phyloP scores from a whole-genome alignment of 2,329 filamentous ascomycete species.

The Talaromyces sp. region DNA sequence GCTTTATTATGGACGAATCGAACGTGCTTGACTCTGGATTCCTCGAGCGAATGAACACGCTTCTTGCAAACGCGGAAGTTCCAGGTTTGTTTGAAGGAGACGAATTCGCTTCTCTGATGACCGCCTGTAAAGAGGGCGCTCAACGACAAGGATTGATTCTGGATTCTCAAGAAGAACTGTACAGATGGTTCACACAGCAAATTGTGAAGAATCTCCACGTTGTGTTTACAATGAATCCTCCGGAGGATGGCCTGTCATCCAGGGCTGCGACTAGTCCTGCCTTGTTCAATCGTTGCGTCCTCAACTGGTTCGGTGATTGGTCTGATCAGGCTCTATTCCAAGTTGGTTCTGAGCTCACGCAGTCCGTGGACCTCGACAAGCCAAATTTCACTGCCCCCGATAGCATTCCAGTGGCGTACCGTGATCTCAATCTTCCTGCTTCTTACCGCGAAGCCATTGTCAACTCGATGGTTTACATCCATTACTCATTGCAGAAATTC shows the following conservation, averaged over 20 bases:
- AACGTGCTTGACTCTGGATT: slow-evolving; percentile 99
- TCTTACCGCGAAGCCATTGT: slow-evolving; percentile 88
- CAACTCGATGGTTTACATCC: slow-evolving; percentile 98
- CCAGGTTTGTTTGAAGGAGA: slow-evolving; percentile 99
- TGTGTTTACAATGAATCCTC: slow-evolving; percentile 99
- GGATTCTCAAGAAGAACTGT: slow-evolving; percentile 98
- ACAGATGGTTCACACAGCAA: slow-evolving; percentile 99
- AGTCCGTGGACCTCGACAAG: slow-evolving; percentile 91
- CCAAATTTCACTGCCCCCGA: slow-evolving; percentile 81
- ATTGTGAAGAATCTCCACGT: slow-evolving; percentile 99
- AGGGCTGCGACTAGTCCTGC: slow-evolving; percentile 97
- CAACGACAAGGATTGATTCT: slow-evolving; percentile 92
- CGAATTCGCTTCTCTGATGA: slow-evolving; percentile 97
- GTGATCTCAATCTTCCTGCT: slow-evolving; percentile 76
- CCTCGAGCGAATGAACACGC: slow-evolving; percentile 97
- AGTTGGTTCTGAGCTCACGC: slow-evolving; percentile 90
- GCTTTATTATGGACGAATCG: slow-evolving; percentile 99
- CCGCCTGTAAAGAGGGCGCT: slow-evolving; percentile 95
- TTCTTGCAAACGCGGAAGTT: slow-evolving; percentile 98
- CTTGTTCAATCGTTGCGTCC: slow-evolving; percentile 97
- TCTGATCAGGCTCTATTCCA: slow-evolving; percentile 98
- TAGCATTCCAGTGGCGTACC: slow-evolving; percentile 87
- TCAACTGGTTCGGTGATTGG: slow-evolving; percentile 99
- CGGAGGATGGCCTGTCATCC: slow-evolving; percentile 87
- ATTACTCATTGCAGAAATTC: slow-evolving; percentile 88